Base-by-base conservation (phyloP, 139 green algal genomes). In the Choricystis sp. region DNA sequence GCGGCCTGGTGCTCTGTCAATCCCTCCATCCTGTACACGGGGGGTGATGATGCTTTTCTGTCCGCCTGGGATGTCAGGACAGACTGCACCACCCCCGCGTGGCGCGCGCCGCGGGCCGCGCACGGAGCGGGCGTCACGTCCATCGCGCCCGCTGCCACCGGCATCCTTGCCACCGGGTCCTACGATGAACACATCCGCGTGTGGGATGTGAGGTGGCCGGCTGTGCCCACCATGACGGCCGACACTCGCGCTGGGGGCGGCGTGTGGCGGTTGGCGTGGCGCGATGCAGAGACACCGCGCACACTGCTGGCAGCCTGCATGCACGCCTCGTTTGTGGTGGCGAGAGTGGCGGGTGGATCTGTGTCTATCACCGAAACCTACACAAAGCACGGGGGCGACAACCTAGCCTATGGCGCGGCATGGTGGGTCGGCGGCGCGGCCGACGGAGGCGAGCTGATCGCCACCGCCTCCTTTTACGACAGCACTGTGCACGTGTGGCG, bases 111-210 rank as follows among this genome's bases (percentile, higher is more conserved):
- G n/a, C n/a, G n/a, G n/a, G n/a, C n/a, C n/a, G 60, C 69, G 19
- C 89, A 96, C 66, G 65, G 29, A 1, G 86, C 88, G 29, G 89
- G 89, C 9, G 89, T 96, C 27, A 92, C 81, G 71, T 92, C 79
- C 68, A 81, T 95, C 30, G 56, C 59, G 20, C 72, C 65, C 68
- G 21, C 30, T 4, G 19, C 62, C 2, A 57, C 76, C 27, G 71
- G 91, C 69, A 19, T 85, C 24, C 29, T 91, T 4, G 73, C 70
- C 20, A 96, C 87, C 0, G 89, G 89, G 29, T 86, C 76, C 56
- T 96, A 96, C 59, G 89, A 96, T 60, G 89, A 96, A 62, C 2
- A 61, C 4, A 63, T 85, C n/a, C 52, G 89, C 26, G 29, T 92
- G 29, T 95, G 88, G 88, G 88, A 95, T 63, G 30, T 76, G 23